These are phyloP conservation scores for Mycena haematopus DNA, from an alignment of 768 basidiomycete species.

Conservation along the genomic window DNA sequence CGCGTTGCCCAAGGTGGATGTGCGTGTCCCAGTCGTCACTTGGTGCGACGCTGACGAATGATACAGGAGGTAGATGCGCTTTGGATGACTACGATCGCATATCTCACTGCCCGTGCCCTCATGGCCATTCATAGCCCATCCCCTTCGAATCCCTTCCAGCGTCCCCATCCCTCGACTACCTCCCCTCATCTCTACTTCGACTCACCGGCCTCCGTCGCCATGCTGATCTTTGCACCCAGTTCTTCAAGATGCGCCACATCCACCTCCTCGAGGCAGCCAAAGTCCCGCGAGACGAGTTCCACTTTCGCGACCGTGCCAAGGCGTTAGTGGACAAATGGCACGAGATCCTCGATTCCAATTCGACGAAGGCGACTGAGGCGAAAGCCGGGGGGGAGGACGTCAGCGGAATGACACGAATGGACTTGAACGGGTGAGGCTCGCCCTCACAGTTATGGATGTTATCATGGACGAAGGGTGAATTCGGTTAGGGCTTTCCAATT, in stretches of 20 bases:
- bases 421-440: constrained; percentile 12
- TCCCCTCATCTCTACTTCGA: background rate
- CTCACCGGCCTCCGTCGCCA: too few relatives aligned
- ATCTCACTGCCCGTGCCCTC: constrained; percentile 53
- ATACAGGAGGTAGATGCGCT: constrained; percentile 42
- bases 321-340: constrained; percentile 77
- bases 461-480: constrained; percentile 12
- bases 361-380: background rate
- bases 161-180: too few relatives aligned
- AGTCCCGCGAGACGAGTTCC: constrained; percentile 72
- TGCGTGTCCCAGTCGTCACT: constrained; percentile 40
- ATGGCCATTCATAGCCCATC: background rate
- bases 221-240: constrained; percentile 43
- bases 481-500: too few relatives aligned
- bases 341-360: constrained; percentile 48
- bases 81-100: constrained; percentile 51
- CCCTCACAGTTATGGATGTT: constrained; percentile 20
- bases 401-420: constrained; percentile 29
- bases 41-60: background rate
- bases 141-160: background rate
- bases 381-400: constrained; percentile 26
- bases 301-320: constrained; percentile 73
- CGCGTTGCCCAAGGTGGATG: constrained; percentile 67
- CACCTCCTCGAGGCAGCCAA: constrained; percentile 56
- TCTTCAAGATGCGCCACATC: constrained; percentile 90